Evolutionary conservation across 352 stramenopile species (phyloP).

Genomic region (Pythium periplocum): DNA sequence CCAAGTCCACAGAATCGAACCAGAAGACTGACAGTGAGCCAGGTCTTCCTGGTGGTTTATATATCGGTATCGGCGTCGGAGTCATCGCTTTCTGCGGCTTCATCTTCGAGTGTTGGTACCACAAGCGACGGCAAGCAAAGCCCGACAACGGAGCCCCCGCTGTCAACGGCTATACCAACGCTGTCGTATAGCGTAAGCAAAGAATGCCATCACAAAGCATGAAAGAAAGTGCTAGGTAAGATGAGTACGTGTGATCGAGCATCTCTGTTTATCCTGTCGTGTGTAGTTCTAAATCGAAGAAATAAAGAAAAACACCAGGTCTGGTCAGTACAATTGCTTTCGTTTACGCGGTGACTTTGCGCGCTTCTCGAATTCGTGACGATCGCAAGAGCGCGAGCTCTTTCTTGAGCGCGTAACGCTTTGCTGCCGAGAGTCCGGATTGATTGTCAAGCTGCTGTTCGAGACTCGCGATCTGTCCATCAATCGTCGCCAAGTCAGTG

Average conservation of each 20-base stretch:
- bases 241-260: too few relatives aligned
- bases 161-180: background rate
- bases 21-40: constrained; percentile 41
- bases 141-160: background rate
- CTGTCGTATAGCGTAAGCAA: constrained; percentile 2
- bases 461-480: constrained; percentile 41
- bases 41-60: constrained; percentile 62
- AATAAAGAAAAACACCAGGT: too few relatives aligned
- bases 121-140: constrained; percentile 52
- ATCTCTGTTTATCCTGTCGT: background rate
- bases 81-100: constrained; percentile 60
- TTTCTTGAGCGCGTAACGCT: constrained; percentile 82
- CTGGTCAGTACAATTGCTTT: background rate
- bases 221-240: too few relatives aligned
- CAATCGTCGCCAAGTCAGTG: constrained; percentile 1
- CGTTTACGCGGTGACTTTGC: constrained; percentile 18
- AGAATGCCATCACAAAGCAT: background rate
- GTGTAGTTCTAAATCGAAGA: constrained; percentile 18
- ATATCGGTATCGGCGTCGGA: constrained; percentile 67
- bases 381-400: constrained; percentile 66
- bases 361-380: constrained; percentile 49
- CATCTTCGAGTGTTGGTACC: constrained; percentile 59
- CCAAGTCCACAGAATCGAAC: constrained; percentile 14
- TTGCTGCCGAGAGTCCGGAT: constrained; percentile 46
- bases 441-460: constrained; percentile 61